phyloP scores from a whole-genome alignment of 768 basidiomycete genomes.

The Pleurotus sapidus region DNA sequence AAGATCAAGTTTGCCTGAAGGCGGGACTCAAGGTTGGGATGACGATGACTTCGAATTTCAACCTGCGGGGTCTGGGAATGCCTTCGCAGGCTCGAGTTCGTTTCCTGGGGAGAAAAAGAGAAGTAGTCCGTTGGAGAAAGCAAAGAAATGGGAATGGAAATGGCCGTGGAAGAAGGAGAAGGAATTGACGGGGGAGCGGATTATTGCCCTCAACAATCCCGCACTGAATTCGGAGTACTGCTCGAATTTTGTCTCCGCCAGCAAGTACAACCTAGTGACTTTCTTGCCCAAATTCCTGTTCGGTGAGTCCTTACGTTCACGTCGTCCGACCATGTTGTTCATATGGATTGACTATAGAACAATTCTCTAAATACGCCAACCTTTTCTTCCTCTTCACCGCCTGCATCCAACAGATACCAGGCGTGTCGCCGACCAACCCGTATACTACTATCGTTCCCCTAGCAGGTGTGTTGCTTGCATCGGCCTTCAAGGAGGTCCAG shows the following conservation, averaged over 20 bases:
- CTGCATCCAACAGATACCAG: conserved; percentile 96
- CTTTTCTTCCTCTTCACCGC: conserved; percentile 98
- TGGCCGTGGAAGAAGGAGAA: conserved; percentile 84
- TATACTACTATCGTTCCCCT: conserved; percentile 96
- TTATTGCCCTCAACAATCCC: conserved; percentile 81
- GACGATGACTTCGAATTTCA: conserved; percentile 66
- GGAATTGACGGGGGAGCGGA: conserved; percentile 66
- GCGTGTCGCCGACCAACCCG: conserved; percentile 91
- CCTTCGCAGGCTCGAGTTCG: conserved; percentile 42
- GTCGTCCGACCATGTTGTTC: too few species aligned
- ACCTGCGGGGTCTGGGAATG: conserved; percentile 24
- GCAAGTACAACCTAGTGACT: conserved; percentile 87
- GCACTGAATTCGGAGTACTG: conserved; percentile 62
- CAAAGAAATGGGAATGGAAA: conserved; percentile 52
- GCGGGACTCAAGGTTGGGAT: conserved; percentile 65
- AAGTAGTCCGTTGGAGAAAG: conserved; percentile 15
- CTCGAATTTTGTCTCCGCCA: conserved; percentile 88
- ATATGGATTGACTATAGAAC: conserved; percentile 49
- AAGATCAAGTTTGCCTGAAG: conserved; percentile 34
- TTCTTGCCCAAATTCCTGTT: conserved; percentile 93
- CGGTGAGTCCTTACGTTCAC: conserved; percentile 47
- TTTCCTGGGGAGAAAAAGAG: conserved; percentile 29
- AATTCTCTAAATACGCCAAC: conserved; percentile 99
- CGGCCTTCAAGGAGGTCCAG: conserved; percentile 92
- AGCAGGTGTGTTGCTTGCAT: conserved; percentile 83